Evolutionary conservation across 2,329 filamentous ascomycete species (phyloP).

Genomic region (Phialocephala subalpina): DNA sequence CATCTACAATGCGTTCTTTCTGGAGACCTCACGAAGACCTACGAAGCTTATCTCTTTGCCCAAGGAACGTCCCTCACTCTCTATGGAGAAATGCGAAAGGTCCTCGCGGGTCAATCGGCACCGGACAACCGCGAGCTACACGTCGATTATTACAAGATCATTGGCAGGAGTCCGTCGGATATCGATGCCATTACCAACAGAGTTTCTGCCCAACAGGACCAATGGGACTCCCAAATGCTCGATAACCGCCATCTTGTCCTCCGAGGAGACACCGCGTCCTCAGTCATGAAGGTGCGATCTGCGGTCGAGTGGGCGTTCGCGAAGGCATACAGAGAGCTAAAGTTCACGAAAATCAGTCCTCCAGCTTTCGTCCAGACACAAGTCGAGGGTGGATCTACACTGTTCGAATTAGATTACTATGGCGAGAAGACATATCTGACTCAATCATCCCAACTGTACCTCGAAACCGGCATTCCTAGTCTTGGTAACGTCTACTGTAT

Average conservation of each 20-base stretch:
- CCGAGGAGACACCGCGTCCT: conserved; percentile 71
- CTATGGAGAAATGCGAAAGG: conserved; percentile 72
- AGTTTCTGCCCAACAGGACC: conserved; percentile 73
- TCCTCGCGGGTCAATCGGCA: conserved; percentile 71
- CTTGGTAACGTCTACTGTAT: conserved; percentile 97
- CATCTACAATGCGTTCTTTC: conserved; percentile 84
- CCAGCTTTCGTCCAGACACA: conserved; percentile 83
- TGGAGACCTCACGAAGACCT: conserved; percentile 80
- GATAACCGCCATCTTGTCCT: conserved; percentile 77
- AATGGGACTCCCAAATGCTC: conserved; percentile 51
- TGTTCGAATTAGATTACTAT: conserved; percentile 60
- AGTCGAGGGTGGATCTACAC: conserved; percentile 82
- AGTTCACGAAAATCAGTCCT: conserved; percentile 74
- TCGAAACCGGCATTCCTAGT: conserved; percentile 91
- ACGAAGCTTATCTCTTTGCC: conserved; percentile 75
- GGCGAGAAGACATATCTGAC: conserved; percentile 91
- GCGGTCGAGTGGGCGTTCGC: conserved; percentile 74
- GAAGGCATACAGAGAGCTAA: conserved; percentile 68
- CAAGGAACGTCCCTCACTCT: conserved; percentile 75
- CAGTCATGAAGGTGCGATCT: conserved; percentile 76
- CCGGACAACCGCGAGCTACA: conserved; percentile 76
- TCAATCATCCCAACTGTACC: conserved; percentile 96
- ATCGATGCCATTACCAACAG: conserved; percentile 79
- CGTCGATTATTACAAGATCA: conserved; percentile 75
- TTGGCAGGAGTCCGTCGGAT: conserved; percentile 73